Base-by-base conservation (phyloP, 129 eudicot genomes). In the Saposhnikovia divaricata region DNA sequence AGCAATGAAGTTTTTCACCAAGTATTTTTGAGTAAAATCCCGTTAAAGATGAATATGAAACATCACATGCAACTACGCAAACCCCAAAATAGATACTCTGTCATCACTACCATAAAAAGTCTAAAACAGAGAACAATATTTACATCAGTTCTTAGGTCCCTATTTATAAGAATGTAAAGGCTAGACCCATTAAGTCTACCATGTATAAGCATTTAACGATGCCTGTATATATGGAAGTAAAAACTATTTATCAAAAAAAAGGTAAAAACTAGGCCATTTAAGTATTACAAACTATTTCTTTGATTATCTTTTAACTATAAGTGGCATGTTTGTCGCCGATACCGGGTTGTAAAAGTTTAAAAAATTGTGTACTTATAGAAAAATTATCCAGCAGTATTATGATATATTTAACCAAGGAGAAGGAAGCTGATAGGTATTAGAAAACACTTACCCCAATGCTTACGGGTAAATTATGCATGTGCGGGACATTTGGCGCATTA, bases 401-500 rank as follows among this genome's bases (percentile, higher is more conserved):
- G 40, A 43, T 31, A 13, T 31, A 15, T 5, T 68, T 68, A 68
- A 14, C 73, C 8, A 0, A 31, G 72, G 19, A 28, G 72, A 27
- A 65, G 40, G 19, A 65, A 65, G 12, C 40, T 65, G 72, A 66
- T 13, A 66, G 72, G n/a, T 31, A 66, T 1, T 23, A 77, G 40
- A 18, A 77, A 48, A 3, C 66, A 82, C 99, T 89, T 81, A 96
- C 99, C 85, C 98, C 99, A 13, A 92, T 59, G 80, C 96, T 94
- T 68, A 92, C 86, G 47, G 94, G 93, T 93, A 90, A 85, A 80
- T 93, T 94, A 83, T 87, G 97, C 88, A 96, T 92, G 65, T 86
- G 94, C 44, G 89, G 85, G 34, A 85, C 84, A 28, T 92, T 74
- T 75, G 96, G 75, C 82, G 84, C 80, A 55, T 84, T 87, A 77